phyloP scores from a whole-genome alignment of 257 asterid species.

The Asclepias syriaca region DNA sequence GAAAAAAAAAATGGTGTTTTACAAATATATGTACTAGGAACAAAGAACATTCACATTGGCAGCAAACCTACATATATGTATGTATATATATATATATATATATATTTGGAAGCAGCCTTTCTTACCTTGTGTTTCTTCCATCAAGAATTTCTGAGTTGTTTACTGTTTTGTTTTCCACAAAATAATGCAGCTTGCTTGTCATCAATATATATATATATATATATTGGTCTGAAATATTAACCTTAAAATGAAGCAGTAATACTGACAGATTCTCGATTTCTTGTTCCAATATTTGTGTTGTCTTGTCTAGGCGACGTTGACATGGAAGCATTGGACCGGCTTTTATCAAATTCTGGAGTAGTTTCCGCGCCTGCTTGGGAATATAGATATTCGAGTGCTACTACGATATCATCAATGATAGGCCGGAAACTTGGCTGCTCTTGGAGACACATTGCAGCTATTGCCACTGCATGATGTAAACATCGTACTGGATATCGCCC shows the following conservation, averaged over 20 bases:
- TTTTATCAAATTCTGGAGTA: constrained; percentile 21
- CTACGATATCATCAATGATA: constrained; percentile 51
- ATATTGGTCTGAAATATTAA: background rate
- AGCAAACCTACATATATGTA: background rate
- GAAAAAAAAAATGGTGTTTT: background rate
- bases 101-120: constrained; percentile 5
- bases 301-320: constrained; percentile 41
- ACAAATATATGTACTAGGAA: background rate
- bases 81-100: too few species aligned
- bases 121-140: constrained; percentile 6
- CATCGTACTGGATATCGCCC: constrained; percentile 54
- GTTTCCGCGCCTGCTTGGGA: constrained; percentile 52
- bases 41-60: background rate
- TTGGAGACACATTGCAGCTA: constrained; percentile 87
- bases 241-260: constrained; percentile 16
- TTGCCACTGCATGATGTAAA: constrained; percentile 68
- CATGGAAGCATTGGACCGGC: constrained; percentile 29
- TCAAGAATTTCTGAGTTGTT: background rate
- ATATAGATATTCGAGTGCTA: constrained; percentile 72
- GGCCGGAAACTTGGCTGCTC: constrained; percentile 79
- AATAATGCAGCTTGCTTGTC: background rate
- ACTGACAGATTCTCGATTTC: constrained; percentile 1
- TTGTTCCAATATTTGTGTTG: constrained; percentile 20
- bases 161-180: background rate
- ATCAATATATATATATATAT: background rate